These are phyloP conservation scores for Fusarium sp. DNA, from an alignment of 2,329 filamentous ascomycete species.

Conservation along the genomic window DNA sequence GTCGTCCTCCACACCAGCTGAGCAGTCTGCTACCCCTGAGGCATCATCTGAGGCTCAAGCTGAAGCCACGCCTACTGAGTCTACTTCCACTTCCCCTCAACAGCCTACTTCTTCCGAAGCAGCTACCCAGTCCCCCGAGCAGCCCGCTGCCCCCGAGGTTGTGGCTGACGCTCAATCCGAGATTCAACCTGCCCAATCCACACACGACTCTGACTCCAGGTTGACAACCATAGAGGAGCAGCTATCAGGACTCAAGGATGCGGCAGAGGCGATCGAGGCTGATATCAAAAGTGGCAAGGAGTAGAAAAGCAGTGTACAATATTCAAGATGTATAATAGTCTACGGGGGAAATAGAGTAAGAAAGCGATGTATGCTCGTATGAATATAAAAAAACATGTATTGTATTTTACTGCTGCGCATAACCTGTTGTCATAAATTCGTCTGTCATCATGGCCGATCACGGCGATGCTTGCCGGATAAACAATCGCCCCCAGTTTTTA, in stretches of 20 bases:
- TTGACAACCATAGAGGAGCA: slow-evolving; percentile 42
- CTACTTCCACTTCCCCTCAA: background rate
- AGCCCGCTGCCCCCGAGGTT: background rate
- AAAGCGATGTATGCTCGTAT: slow-evolving; percentile 35
- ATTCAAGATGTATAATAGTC: slow-evolving; percentile 42
- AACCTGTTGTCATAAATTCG: background rate
- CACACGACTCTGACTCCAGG: slow-evolving; percentile 3
- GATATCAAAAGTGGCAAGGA: slow-evolving; percentile 40
- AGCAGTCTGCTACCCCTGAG: slow-evolving; percentile 2
- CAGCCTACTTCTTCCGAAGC: background rate
- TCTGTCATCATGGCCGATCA: slow-evolving; percentile 21
- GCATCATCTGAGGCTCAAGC: slow-evolving; percentile 2
- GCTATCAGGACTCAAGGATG: slow-evolving; percentile 33
- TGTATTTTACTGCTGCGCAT: background rate
- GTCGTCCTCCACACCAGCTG: background rate
- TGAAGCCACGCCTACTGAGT: background rate
- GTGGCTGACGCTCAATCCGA: slow-evolving; percentile 7
- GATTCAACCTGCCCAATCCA: slow-evolving; percentile 5
- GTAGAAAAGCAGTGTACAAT: slow-evolving; percentile 46
- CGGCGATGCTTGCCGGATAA: slow-evolving; percentile 35
- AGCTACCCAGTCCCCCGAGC: background rate
- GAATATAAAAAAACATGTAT: slow-evolving; percentile 28
- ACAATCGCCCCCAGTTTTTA: slow-evolving; percentile 29
- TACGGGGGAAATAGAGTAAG: slow-evolving; percentile 30
- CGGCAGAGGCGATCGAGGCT: slow-evolving; percentile 40